Evolutionary conservation across 352 stramenopile genomes (phyloP).

Genomic region (Saprolegnia parasitica): DNA sequence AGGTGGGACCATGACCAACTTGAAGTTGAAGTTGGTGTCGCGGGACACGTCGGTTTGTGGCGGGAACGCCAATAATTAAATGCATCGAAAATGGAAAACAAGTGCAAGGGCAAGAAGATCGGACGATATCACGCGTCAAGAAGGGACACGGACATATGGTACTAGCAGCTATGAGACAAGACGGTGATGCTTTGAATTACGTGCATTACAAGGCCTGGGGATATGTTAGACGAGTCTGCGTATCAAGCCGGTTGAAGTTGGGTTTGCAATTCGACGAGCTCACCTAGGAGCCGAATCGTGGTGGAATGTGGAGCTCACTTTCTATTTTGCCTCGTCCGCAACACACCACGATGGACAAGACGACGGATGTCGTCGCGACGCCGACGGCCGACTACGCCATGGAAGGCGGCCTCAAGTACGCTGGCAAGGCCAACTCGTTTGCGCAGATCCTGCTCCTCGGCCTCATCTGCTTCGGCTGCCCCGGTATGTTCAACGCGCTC

Average conservation of each 20-base stretch:
- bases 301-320: neutral
- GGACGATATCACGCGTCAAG: no score
- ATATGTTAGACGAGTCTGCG: no score
- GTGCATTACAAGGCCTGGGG: no score
- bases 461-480: constrained; percentile 46
- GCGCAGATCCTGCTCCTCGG: constrained; percentile 38
- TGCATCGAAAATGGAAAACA: neutral
- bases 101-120: neutral
- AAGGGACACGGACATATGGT: no score
- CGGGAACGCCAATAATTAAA: neutral
- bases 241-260: no score
- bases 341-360: neutral
- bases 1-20: neutral
- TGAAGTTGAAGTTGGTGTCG: neutral
- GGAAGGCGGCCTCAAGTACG: neutral
- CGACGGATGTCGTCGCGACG: neutral
- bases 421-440: neutral
- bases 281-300: no score
- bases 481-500: constrained; percentile 52
- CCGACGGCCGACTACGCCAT: neutral
- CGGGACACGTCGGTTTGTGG: neutral
- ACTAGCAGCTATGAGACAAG: no score
- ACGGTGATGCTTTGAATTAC: no score
- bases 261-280: no score
- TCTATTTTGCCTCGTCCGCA: neutral